Conservation (phyloP, 805 yeast species). For the Myxozyma vanderwaltii region DNA sequence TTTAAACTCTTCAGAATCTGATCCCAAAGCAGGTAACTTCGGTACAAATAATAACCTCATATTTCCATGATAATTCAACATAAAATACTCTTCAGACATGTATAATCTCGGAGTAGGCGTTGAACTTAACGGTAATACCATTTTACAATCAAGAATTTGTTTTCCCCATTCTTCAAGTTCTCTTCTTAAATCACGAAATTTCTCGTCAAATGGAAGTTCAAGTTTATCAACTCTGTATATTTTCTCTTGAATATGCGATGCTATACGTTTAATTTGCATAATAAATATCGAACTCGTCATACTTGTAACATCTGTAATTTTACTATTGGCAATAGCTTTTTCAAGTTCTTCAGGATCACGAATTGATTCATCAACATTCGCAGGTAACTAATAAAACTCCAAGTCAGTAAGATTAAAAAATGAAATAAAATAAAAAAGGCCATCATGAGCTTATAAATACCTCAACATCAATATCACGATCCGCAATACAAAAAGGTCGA, state of each 20-base stretch:
- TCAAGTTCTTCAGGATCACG: slow-evolving; percentile 26
- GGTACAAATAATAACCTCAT: slow-evolving; percentile 32
- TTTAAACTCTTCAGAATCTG: slow-evolving; percentile 30
- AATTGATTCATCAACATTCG: slow-evolving; percentile 30
- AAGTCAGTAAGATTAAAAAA: not conserved
- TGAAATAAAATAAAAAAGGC: not conserved
- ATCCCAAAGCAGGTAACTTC: slow-evolving; percentile 25
- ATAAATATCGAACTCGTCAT: slow-evolving; percentile 28
- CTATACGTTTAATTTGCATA: slow-evolving; percentile 26
- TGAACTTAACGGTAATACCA: slow-evolving; percentile 19
- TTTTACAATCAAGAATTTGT: slow-evolving; percentile 14
- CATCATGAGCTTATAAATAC: slow-evolving; percentile 4
- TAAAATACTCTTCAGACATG: slow-evolving; percentile 29
- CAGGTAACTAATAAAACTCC: slow-evolving; percentile 18
- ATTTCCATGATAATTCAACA: slow-evolving; percentile 28
- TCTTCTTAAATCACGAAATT: slow-evolving; percentile 15
- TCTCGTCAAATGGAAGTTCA: slow-evolving; percentile 26
- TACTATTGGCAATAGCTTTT: slow-evolving; percentile 17
- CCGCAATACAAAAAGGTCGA: slow-evolving; percentile 32
- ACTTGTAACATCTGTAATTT: slow-evolving; percentile 14
- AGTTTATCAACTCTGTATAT: slow-evolving; percentile 31
- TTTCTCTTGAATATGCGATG: slow-evolving; percentile 28
- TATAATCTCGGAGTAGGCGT: slow-evolving; percentile 25
- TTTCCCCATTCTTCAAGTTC: slow-evolving; percentile 29
- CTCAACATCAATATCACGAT: slow-evolving; percentile 32